phyloP scores from a whole-genome alignment of 805 yeast genomes.

The Yarrowia alimentaria region DNA sequence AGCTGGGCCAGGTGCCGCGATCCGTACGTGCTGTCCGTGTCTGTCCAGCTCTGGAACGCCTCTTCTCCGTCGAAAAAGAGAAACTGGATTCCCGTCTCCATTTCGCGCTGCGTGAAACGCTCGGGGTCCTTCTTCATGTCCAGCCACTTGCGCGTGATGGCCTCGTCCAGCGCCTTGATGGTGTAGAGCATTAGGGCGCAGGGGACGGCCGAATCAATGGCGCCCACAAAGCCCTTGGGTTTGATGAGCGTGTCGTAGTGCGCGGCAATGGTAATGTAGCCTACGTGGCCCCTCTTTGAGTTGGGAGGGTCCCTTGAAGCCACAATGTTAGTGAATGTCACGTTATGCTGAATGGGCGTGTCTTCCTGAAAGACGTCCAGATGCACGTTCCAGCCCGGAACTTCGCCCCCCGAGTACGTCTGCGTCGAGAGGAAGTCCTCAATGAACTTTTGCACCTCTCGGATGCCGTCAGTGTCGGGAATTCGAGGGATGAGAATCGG shows the following conservation, averaged over 20 bases:
- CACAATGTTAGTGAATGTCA: slow-evolving; percentile 39
- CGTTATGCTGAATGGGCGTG: slow-evolving; percentile 42
- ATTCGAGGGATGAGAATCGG: slow-evolving; percentile 41
- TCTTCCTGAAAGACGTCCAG: slow-evolving; percentile 40
- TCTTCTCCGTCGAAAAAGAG: slow-evolving; percentile 64
- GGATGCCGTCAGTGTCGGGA: slow-evolving; percentile 48
- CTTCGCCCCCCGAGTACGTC: slow-evolving; percentile 19
- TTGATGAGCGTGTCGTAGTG: slow-evolving; percentile 54
- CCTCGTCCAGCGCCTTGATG: slow-evolving; percentile 39
- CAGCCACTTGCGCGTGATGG: slow-evolving; percentile 34
- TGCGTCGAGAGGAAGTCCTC: slow-evolving; percentile 30
- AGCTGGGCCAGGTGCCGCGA: slow-evolving; percentile 49
- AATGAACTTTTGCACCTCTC: slow-evolving; percentile 41
- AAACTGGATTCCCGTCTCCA: slow-evolving; percentile 45
- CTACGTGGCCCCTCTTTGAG: slow-evolving; percentile 31
- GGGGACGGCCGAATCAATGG: slow-evolving; percentile 58
- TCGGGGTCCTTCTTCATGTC: slow-evolving; percentile 16
- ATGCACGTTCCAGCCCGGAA: slow-evolving; percentile 35
- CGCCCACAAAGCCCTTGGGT: slow-evolving; percentile 60
- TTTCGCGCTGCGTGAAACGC: slow-evolving; percentile 29
- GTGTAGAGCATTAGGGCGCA: slow-evolving; percentile 52
- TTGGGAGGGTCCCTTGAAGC: slow-evolving; percentile 36
- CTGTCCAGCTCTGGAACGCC: slow-evolving; percentile 54
- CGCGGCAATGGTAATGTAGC: slow-evolving; percentile 45
- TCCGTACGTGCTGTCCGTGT: slow-evolving; percentile 55